Evolutionary conservation across 1,284 basidiomycete genomes (phyloP), one percentile per base, ranked within the genome.

Genomic region (Ceratobasidium sp.): DNA sequence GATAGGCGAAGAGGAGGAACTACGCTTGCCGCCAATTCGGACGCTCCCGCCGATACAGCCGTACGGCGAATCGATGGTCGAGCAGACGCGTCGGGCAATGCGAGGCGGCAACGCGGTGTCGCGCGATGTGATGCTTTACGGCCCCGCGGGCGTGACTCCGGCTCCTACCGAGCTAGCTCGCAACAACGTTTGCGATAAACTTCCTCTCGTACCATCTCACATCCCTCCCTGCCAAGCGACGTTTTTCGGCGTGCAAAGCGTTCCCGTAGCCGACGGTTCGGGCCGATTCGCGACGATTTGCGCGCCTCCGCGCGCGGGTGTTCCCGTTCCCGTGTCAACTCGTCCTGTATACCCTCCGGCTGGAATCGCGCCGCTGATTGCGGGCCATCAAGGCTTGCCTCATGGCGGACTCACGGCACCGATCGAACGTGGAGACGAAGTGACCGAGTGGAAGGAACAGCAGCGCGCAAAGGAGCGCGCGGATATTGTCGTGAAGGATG

Each of bases 381-480:
- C 65, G 19, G 65, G 65, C 46, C 32, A 67, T n/a, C 65, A 52
- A 15, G 51, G 67, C 11, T 37, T 69, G 25, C 67, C 67, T 5
- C 67, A 69, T 43, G 67, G 67, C 11, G 51, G 51, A 13, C 67
- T 69, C 37, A 56, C 67, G 7, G 67, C 51, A 4, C 51, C 51
- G 22, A 52, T 52, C 51, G 51, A 52, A n/a, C 51, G n/a, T n/a
- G 51, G n/a, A 0, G 67, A 56, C 29, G 32, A 56, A 56, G 32
- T 69, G 15, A 11, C 6, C 51, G 32, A 69, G 5, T 69, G 67
- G 67, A 56, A 69, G 52, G 67, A 69, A 32, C 15, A 7, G 25
- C 66, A 68, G 22, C 66, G 66, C 37, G 49, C 66, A 9, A 68
- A 54, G 66, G 25, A 68, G n/a, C 49, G 66, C 34, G 66, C 66